Evolutionary conservation across 345 rosid genomes (phyloP), one percentile per base, ranked within the genome.

Genomic region (Hevea brasiliensis): DNA sequence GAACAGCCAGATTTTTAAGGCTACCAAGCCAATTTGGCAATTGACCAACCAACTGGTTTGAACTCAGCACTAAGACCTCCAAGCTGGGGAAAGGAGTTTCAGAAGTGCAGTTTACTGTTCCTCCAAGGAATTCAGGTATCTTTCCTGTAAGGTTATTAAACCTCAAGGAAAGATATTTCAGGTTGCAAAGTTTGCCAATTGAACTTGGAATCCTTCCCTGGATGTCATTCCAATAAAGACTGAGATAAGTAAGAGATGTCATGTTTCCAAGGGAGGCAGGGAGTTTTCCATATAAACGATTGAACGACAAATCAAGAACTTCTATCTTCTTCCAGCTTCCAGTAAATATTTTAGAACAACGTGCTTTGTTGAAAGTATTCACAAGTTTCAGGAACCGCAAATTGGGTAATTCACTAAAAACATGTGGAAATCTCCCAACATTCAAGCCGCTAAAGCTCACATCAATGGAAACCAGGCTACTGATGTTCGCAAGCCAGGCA

Each of bases 21-120:
- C 70, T 68, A 50, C 85, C 86, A 64, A 88, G 73, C 47, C 88
- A 87, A 37, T 79, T 66, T 0, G 92, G 89, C 65, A 89, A 35
- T 17, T 32, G 61, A 26, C 90, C 85, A 3, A 11, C 26, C 1
- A 86, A 62, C 3, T 41, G 54, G 45, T 74, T 86, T 66, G 24
- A 51, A 72, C 66, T 73, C 51, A 82, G 48, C 20, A 64, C 59
- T 76, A 86, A 29, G 66, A 50, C 50, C 55, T 61, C 70, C 79
- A 86, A 65, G 62, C 58, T 72, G 8, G 84, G 83, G 44, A 84
- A 50, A 35, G 80, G 65, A 35, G 57, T 72, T 4, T 47, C 41
- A 17, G 76, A 80, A 64, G 26, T 40, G 65, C 87, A 86, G 17
- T 17, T 40, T 0, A 26, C 62, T 29, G 71, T 61, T 17, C 81